Evolutionary conservation across 768 basidiomycete genomes (phyloP).

Genomic region (Tephrocybe sp.): DNA sequence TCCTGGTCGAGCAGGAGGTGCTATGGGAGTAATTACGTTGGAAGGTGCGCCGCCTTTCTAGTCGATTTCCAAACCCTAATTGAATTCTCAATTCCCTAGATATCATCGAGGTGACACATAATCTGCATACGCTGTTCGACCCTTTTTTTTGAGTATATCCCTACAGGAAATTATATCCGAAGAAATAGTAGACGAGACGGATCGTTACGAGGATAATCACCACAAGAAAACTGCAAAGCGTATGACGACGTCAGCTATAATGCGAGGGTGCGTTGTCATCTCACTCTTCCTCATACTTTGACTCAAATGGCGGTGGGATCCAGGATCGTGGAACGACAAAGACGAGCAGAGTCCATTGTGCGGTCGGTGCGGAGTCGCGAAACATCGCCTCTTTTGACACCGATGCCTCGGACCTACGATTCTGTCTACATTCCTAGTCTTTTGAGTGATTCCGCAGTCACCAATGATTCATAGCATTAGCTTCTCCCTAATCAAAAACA

Average conservation of each 20-base stretch:
- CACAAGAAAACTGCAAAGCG: conserved; percentile 73
- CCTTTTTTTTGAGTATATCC: too few relatives aligned
- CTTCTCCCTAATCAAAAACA: too few relatives aligned
- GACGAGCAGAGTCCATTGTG: conserved; percentile 26
- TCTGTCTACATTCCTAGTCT: too few relatives aligned
- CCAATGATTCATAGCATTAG: too few relatives aligned
- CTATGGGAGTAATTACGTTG: conserved; percentile 86
- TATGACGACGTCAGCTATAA: conserved; percentile 67
- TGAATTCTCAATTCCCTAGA: conserved; percentile 38
- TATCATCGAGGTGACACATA: conserved; percentile 59
- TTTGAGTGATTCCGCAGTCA: too few relatives aligned
- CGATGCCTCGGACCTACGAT: too few relatives aligned
- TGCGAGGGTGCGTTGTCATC: conserved; percentile 63
- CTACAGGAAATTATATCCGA: conserved; percentile 88
- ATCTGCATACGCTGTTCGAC: not conserved
- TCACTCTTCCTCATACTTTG: conserved; percentile 4
- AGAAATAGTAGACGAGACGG: conserved; percentile 95
- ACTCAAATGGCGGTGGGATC: not conserved
- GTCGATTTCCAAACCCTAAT: too few relatives aligned
- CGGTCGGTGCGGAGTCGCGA: too few relatives aligned
- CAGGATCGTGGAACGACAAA: conserved; percentile 57
- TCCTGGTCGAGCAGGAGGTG: conserved; percentile 81
- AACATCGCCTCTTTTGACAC: too few relatives aligned
- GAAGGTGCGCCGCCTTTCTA: conserved; percentile 51
- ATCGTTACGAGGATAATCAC: conserved; percentile 84